These are phyloP conservation scores for Trifolium fragiferum DNA, from an alignment of 306 rosid genomes.

Conservation along the genomic window DNA sequence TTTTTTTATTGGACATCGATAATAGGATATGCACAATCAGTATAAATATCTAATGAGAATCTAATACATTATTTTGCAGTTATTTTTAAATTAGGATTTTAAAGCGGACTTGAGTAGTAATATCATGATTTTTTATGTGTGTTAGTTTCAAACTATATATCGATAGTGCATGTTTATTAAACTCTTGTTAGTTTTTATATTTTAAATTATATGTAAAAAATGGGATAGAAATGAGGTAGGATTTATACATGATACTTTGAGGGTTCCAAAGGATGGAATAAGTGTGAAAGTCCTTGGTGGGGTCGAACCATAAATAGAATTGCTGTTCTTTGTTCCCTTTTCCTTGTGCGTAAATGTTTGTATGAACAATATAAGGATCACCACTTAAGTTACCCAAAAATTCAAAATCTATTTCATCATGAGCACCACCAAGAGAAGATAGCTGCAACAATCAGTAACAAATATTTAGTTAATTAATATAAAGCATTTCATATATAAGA, in stretches of 20 bases:
- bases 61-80: too few relatives aligned
- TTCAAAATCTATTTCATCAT: slow-evolving; percentile 73
- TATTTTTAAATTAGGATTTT: too few relatives aligned
- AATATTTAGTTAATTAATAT: not conserved
- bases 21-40: not conserved
- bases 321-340: slow-evolving; percentile 70
- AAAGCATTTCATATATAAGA: not conserved
- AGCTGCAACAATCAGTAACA: slow-evolving; percentile 46
- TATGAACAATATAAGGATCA: slow-evolving; percentile 70
- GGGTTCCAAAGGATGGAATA: slow-evolving; percentile 77
- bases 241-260: slow-evolving; percentile 60
- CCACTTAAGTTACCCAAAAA: slow-evolving; percentile 73
- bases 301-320: slow-evolving; percentile 74
- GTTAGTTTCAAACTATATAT: too few relatives aligned
- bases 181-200: too few relatives aligned
- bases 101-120: not conserved
- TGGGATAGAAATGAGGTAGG: slow-evolving; percentile 5
- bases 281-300: slow-evolving; percentile 72
- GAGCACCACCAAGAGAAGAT: slow-evolving; percentile 56
- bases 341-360: slow-evolving; percentile 62
- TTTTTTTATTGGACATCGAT: too few relatives aligned
- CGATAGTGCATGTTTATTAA: too few relatives aligned
- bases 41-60: not conserved
- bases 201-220: not conserved
- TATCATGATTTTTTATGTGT: not conserved